Evolutionary conservation across 441 rosid genomes (phyloP), one percentile per base, ranked within the genome.

Genomic region (Euphorbia celastroides): DNA sequence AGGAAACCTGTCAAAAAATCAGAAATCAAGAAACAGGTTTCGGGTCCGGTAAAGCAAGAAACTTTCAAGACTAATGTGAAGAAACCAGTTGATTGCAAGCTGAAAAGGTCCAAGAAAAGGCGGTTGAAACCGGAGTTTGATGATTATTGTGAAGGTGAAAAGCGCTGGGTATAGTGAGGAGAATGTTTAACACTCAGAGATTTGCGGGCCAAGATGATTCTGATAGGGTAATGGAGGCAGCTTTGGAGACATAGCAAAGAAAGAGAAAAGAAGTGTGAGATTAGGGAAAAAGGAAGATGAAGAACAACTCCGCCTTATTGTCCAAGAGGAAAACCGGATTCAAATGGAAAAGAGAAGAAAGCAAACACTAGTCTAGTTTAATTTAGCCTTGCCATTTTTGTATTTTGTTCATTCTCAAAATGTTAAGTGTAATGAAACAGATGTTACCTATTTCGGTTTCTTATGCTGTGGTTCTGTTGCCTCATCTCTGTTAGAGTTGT

Each of bases 231-330:
- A 62, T 62, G 69, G 76, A 67, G 51, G 10, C n/a, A 57, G 17
- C 64, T 68, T 30, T 14, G 31, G 51, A 20, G 60, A 68, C 6
- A 68, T 73, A 0, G n/a, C 9, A 12, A 73, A 34, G 64, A 61
- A 73, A 48, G 76, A 73, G 62, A 73, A 62, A 52, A 62, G 44
- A 63, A 67, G 69, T 38, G 65, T 44, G 10, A 63, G 38, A 44
- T 7, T 73, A 19, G 72, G 58, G 12, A 73, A 55, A 17, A 46
- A 63, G 62, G 65, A 62, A 32, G 76, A 73, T 38, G 11, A 0
- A 12, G 57, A 68, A 26, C 72, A 68, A 51, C 66, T 65, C 11
- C 66, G 62, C 5, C 38, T 73, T 23, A 38, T 12, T 20, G 34
- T 28, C 7, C 67, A 69, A 65, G 67, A 70, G 23, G 74, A 54